Percentiles rank a stretch among this genome's conserved stretches.
These are phyloP conservation scores for Fusarium sambucinum DNA, from an alignment of 2,329 filamentous ascomycete genomes.

Conservation along the genomic window DNA sequence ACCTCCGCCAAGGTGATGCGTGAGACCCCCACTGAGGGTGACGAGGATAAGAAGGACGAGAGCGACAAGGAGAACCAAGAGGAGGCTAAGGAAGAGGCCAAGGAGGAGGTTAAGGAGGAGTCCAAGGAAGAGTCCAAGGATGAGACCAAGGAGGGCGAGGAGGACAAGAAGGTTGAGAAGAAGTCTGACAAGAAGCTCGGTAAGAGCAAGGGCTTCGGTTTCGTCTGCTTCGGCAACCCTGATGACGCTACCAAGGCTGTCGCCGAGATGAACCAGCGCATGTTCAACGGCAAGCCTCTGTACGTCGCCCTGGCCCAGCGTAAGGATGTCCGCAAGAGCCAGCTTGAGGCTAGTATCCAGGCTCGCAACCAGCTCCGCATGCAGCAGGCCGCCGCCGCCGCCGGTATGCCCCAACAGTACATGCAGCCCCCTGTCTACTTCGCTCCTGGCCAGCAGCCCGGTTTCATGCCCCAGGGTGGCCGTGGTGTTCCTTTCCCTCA, in stretches of 20 bases:
- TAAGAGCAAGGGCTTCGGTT: slow-evolving; percentile 99
- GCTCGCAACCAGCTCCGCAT: slow-evolving; percentile 98
- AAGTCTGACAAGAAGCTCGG: slow-evolving; percentile 77
- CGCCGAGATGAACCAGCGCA: slow-evolving; percentile 99
- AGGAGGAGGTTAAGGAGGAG: slow-evolving; percentile 60
- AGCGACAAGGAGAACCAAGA: slow-evolving; percentile 62
- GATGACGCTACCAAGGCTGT: slow-evolving; percentile 99
- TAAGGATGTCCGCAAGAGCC: slow-evolving; percentile 99
- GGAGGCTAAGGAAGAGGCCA: slow-evolving; percentile 60
- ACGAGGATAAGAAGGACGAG: slow-evolving; percentile 66
- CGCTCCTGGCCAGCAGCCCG: slow-evolving; percentile 81
- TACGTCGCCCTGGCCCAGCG: slow-evolving; percentile 98
- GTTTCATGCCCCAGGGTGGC: slow-evolving; percentile 73
- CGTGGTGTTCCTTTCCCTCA: slow-evolving; percentile 77
- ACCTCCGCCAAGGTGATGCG: slow-evolving; percentile 99
- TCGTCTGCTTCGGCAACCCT: slow-evolving; percentile 99
- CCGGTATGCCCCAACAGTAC: slow-evolving; percentile 87
- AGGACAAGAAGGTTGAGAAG: slow-evolving; percentile 71
- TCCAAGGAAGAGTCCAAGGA: slow-evolving; percentile 64
- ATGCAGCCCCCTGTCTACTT: slow-evolving; percentile 96
- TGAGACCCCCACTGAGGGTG: slow-evolving; percentile 72
- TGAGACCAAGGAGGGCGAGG: slow-evolving; percentile 57
- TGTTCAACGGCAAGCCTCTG: slow-evolving; percentile 95
- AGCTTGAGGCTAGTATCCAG: slow-evolving; percentile 99
- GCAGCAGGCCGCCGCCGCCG: slow-evolving; percentile 94